phyloP scores from a whole-genome alignment of 768 basidiomycete genomes.

The Lactarius pseudohatsudake region DNA sequence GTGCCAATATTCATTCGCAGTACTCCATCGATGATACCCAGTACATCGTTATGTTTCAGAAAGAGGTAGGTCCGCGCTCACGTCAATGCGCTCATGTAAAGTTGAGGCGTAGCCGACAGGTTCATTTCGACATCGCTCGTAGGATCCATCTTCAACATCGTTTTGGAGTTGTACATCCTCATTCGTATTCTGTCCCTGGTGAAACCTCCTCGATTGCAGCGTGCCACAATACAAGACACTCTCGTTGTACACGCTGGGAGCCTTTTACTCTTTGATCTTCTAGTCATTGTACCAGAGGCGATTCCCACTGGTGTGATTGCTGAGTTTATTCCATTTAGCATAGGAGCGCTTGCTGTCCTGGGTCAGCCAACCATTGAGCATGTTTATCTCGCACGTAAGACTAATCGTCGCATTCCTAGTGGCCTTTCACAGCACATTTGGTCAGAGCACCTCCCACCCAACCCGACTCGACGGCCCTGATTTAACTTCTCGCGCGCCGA shows the following conservation, averaged over 20 bases:
- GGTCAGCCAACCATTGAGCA: constrained; percentile 37
- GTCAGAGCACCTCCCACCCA: background rate
- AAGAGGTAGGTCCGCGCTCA: constrained; percentile 13
- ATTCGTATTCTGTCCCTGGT: constrained; percentile 37
- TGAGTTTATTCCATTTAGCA: constrained; percentile 44
- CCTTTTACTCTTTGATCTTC: constrained; percentile 44
- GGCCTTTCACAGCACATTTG: constrained; percentile 27
- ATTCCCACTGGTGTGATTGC: constrained; percentile 39
- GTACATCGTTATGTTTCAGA: constrained; percentile 10
- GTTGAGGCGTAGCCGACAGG: constrained; percentile 33
- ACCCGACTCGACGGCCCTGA: background rate
- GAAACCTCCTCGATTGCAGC: constrained; percentile 32
- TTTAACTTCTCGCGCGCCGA: background rate
- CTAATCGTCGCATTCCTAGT: constrained; percentile 22
- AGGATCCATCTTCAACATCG: constrained; percentile 38
- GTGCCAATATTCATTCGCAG: constrained; percentile 6
- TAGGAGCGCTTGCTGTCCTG: constrained; percentile 44
- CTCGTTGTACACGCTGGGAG: constrained; percentile 39
- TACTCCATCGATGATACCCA: background rate
- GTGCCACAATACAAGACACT: constrained; percentile 34
- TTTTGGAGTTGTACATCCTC: constrained; percentile 42
- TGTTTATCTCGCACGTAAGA: constrained; percentile 5
- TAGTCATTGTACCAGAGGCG: constrained; percentile 42
- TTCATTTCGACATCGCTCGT: constrained; percentile 42
- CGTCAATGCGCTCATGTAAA: background rate